phyloP scores from a whole-genome alignment of 148 eudicot species.

The Vaccinium corymbosum region DNA sequence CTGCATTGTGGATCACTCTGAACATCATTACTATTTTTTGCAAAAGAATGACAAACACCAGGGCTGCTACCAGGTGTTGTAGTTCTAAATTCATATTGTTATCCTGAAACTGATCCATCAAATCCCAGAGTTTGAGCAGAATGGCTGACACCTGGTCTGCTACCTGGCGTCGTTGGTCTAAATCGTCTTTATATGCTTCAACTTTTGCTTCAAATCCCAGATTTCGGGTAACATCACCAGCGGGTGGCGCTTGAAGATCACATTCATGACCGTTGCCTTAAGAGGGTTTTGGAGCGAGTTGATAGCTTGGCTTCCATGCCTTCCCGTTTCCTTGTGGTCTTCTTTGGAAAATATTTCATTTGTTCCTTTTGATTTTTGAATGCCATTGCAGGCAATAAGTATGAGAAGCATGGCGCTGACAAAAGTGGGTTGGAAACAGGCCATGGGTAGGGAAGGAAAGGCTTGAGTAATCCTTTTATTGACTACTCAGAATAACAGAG shows the following conservation, averaged over 20 bases:
- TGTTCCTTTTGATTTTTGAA: conserved; percentile 19
- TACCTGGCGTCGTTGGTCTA: too few species aligned
- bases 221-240: background rate
- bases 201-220: too few species aligned
- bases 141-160: too few species aligned
- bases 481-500: background rate
- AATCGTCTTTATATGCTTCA: too few species aligned
- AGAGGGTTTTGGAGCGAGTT: conserved; percentile 7
- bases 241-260: background rate
- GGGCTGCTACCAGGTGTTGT: conserved; percentile 14
- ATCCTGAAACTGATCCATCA: background rate
- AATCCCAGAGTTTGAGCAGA: background rate
- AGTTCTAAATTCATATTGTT: conserved; percentile 10
- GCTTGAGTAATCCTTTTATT: conserved; percentile 4
- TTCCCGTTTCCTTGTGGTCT: background rate
- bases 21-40: conserved; percentile 27
- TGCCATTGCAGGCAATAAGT: conserved; percentile 17
- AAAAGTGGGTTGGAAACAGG: conserved; percentile 17
- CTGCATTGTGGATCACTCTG: background rate
- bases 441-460: conserved; percentile 24
- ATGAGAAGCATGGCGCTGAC: conserved; percentile 18
- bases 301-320: conserved; percentile 4
- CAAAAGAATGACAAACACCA: conserved; percentile 13
- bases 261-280: background rate
- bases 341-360: background rate